Evolutionary conservation across 192 early-diverging fungal species (phyloP), one percentile per base, ranked within the genome.

Genomic region (Helicostylum pulchrum): DNA sequence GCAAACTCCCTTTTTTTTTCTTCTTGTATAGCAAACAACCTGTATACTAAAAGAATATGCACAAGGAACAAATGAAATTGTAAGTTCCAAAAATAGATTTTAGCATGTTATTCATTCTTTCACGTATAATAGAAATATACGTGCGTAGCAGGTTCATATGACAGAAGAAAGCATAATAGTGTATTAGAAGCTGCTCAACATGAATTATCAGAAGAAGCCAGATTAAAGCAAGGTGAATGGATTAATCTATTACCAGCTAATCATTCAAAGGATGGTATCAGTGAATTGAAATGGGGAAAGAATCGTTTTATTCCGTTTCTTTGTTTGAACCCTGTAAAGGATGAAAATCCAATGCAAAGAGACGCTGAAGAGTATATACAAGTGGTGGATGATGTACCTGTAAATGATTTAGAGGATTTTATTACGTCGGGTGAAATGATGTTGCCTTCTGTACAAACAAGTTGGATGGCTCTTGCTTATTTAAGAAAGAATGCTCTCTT

Each of bases 231-330:
- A n/a, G 85, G 80, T 7, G 17, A 51, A n/a, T 80, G 68, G 74
- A 74, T 86, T 30, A 52, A 62, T 21, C 62, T 87, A 6, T 61
- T 78, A 3, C 78, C 78, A 12, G 42, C 67, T 10, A 70, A 62
- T 7, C 78, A 79, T n/a, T 64, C 62, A 61, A 57, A 69, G 1
- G 31, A 36, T 19, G 83, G 83, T 6, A 84, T 84, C 48, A 70
- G 70, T 45, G 82, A 85, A 62, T 47, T 87, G 42, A 87, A 87
- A 58, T 87, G 85, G 85, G 75, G 78, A 31, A 62, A 57, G 17
- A 87, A 87, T 62, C 69, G 78, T 31, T 87, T 87, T 71, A 70
- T 84, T 4, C 81, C 84, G 0, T 87, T 72, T 61, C 55, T 87
- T 6, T 78, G 73, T 20, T 59, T 87, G 10, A 65, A 87, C 59